These are phyloP conservation scores for Chytridium lagenaria DNA, from an alignment of 371 early-diverging fungal species.

Conservation along the genomic window DNA sequence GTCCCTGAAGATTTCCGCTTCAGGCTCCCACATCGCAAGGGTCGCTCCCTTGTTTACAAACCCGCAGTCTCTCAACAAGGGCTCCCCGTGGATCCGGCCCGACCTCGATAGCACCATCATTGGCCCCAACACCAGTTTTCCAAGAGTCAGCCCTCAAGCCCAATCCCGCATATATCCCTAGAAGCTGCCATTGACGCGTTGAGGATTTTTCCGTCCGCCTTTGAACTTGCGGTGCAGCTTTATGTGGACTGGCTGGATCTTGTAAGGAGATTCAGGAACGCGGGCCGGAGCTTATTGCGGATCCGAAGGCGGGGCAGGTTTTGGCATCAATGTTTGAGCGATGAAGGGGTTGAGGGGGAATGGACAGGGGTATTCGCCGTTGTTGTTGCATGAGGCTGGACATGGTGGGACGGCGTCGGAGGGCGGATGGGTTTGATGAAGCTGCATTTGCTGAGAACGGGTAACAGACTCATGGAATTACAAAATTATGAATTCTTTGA, in stretches of 20 bases:
- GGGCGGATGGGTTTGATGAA: constrained; percentile 19
- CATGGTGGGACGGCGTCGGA: not conserved
- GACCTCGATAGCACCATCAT: not conserved
- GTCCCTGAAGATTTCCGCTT: constrained; percentile 41
- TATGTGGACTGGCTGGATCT: constrained; percentile 36
- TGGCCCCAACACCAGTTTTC: too few species aligned
- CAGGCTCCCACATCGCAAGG: constrained; percentile 31
- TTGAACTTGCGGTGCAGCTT: constrained; percentile 39
- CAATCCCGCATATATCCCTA: constrained; percentile 6
- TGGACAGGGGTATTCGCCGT: constrained; percentile 27
- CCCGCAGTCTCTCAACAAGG: not conserved
- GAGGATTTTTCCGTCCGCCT: constrained; percentile 47
- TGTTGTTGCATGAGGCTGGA: not conserved
- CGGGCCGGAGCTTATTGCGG: not conserved
- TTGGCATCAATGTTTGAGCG: not conserved
- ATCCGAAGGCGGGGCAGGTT: not conserved
- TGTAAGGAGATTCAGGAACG: constrained; percentile 14
- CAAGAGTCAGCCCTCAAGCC: too few species aligned
- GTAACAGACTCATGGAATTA: not conserved
- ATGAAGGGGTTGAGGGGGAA: constrained; percentile 23
- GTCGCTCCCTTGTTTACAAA: not conserved
- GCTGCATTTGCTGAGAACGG: constrained; percentile 18
- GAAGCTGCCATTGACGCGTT: constrained; percentile 35
- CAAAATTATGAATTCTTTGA: constrained; percentile 3
- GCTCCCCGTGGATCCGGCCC: not conserved